Conservation (phyloP, 345 rosid species). For the Linum trigynum region DNA sequence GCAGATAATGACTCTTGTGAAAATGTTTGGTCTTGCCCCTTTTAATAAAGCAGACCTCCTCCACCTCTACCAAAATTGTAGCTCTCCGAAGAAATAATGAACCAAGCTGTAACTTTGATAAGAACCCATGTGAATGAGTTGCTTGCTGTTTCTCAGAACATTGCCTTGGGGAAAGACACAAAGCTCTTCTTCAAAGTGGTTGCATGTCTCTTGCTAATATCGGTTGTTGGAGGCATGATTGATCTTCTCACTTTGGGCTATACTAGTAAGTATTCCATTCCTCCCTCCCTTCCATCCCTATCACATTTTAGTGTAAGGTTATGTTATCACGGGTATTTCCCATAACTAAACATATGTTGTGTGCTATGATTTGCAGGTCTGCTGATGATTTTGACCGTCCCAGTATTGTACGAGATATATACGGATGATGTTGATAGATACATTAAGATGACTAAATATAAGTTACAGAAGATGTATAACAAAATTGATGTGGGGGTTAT, state of each 20-base stretch:
- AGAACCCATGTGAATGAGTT: conserved; percentile 44
- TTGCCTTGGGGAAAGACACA: conserved; percentile 71
- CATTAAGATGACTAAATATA: conserved; percentile 21
- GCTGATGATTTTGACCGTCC: conserved; percentile 51
- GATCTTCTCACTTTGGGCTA: conserved; percentile 70
- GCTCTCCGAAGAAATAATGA: conserved; percentile 54
- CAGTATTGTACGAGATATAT: conserved; percentile 64
- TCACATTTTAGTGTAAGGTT: not conserved
- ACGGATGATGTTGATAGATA: conserved; percentile 45
- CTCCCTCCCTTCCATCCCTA: not conserved
- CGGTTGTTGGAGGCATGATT: conserved; percentile 52
- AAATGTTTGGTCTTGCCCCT: not conserved
- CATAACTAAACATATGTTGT: not conserved
- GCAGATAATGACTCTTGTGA: not conserved
- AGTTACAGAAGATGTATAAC: conserved; percentile 32
- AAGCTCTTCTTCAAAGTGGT: conserved; percentile 52
- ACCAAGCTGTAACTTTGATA: conserved; percentile 36
- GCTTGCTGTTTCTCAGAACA: conserved; percentile 54
- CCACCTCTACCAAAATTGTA: conserved; percentile 77
- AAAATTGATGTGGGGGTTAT: conserved; percentile 32
- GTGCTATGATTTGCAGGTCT: conserved; percentile 40
- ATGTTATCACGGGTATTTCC: not conserved
- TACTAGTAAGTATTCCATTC: conserved; percentile 39
- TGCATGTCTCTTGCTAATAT: conserved; percentile 44
- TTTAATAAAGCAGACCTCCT: conserved; percentile 52